Conservation (phyloP, 768 basidiomycete genomes). For the Lentinula aciculospora region DNA sequence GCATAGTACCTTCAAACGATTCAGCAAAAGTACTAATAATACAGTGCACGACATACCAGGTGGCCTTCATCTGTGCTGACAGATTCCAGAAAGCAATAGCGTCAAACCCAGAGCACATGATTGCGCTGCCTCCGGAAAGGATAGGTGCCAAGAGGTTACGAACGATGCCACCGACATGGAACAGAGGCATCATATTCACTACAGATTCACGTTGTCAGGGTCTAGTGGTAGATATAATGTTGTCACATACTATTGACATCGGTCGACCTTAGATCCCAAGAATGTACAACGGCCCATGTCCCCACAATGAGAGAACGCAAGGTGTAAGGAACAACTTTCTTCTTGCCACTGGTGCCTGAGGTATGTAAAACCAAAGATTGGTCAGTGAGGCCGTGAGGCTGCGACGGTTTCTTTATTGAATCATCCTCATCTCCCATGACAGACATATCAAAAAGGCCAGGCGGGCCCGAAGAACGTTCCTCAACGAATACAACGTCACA, state of each 20-base stretch:
- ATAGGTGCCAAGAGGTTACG: slow-evolving; percentile 54
- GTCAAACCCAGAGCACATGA: slow-evolving; percentile 52
- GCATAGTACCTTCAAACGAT: slow-evolving; percentile 37
- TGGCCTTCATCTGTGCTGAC: slow-evolving; percentile 29
- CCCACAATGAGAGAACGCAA: slow-evolving; percentile 37
- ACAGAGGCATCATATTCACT: slow-evolving; percentile 51
- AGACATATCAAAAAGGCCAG: slow-evolving; percentile 35
- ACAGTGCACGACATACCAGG: slow-evolving; percentile 35
- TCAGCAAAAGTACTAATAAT: slow-evolving; percentile 1
- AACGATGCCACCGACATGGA: slow-evolving; percentile 57
- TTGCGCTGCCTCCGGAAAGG: slow-evolving; percentile 47
- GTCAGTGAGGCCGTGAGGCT: slow-evolving; percentile 33
- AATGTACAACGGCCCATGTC: slow-evolving; percentile 35
- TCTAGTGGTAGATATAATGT: not conserved
- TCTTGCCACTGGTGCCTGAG: slow-evolving; percentile 52
- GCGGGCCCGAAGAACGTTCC: slow-evolving; percentile 24
- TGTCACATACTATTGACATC: slow-evolving; percentile 41
- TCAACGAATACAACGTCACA: slow-evolving; percentile 35
- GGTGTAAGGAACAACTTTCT: slow-evolving; percentile 43
- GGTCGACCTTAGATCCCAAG: slow-evolving; percentile 31
- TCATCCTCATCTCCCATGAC: slow-evolving; percentile 17
- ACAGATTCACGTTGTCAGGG: not conserved
- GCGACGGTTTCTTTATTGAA: slow-evolving; percentile 18
- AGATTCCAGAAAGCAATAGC: slow-evolving; percentile 46
- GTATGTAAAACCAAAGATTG: slow-evolving; percentile 54